These are phyloP conservation scores for Pleurotus eryngii DNA, from an alignment of 768 basidiomycete genomes.

Conservation along the genomic window DNA sequence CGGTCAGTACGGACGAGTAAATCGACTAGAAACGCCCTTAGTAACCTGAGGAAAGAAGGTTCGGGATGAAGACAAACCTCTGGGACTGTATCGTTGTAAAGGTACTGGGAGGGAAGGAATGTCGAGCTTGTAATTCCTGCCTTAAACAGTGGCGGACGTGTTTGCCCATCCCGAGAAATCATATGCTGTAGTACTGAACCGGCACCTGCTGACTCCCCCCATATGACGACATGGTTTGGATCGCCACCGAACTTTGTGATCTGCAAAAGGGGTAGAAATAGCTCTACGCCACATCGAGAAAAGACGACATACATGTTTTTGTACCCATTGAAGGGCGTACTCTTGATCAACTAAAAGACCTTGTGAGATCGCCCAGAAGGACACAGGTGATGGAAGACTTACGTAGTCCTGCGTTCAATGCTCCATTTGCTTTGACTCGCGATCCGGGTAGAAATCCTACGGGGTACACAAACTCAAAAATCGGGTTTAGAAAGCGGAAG, in stretches of 20 bases:
- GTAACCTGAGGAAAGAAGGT: neutral
- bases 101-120: conserved; percentile 26
- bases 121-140: conserved; percentile 26
- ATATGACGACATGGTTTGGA: conserved; percentile 39
- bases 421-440: neutral
- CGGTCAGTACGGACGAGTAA: conserved; percentile 5
- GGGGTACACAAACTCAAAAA: neutral
- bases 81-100: conserved; percentile 23
- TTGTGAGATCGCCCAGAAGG: conserved; percentile 8
- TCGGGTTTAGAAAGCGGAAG: neutral
- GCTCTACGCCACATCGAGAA: no score
- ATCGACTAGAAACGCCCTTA: conserved; percentile 1
- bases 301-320: conserved; percentile 28
- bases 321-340: conserved; percentile 40
- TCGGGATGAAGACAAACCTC: conserved; percentile 15
- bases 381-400: neutral
- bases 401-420: conserved; percentile 4
- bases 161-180: conserved; percentile 27
- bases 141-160: conserved; percentile 26
- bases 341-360: conserved; percentile 12
- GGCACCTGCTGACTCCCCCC: conserved; percentile 32
- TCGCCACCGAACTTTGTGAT: conserved; percentile 60
- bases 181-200: conserved; percentile 32
- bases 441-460: conserved; percentile 3
- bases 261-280: neutral